Evolutionary conservation across 805 yeast genomes (phyloP), one percentile per base, ranked within the genome.

Genomic region (Candida ascalaphidarum): DNA sequence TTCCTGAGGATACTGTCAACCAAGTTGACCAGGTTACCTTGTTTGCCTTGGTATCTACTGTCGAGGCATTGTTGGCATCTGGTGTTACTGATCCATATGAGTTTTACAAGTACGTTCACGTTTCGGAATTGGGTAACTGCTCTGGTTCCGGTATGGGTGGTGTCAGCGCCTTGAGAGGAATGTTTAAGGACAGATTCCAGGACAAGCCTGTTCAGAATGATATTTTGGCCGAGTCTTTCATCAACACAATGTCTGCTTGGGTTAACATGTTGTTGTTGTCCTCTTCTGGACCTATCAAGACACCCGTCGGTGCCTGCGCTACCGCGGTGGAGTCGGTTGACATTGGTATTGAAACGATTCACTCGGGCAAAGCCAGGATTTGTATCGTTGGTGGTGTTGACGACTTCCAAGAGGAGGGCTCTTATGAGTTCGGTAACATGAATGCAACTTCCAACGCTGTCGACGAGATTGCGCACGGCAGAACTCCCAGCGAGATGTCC

Each of bases 61-160:
- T 80, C 33, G 97, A 92, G 67, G 96, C 97, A 2, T 78, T 92
- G 44, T 71, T 92, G 43, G 63, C 89, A 33, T 74, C 96, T 40
- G 99, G 99, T 80, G 67, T 92, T 50, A 85, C 96, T 35, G 98
- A 92, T 57, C 98, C 99, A 40, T 92, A 86, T 58, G 99, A 92
- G 68, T 85, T 94, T 72, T 92, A 92, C 73, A 80, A 89, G 65
- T 94, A 92, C 56, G 95, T 94, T 28, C 99, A 92, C 59, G 94
- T 92, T 33, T 86, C 97, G 26, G 97, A 92, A 64, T 86, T 92
- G 44, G 99, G 98, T 68, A 94, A 89, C 74, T 88, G 97, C 73
- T 81, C 95, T 27, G 99, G 99, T 68, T 86, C 96, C 32, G 99
- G 99, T 76, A 89, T 92, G 95, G 99, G 99, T 65, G 99, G 99